Percentiles rank a stretch among this genome's conserved stretches.
Evolutionary conservation across 352 stramenopile species (phyloP).

Genomic region (Pythium aquatile): DNA sequence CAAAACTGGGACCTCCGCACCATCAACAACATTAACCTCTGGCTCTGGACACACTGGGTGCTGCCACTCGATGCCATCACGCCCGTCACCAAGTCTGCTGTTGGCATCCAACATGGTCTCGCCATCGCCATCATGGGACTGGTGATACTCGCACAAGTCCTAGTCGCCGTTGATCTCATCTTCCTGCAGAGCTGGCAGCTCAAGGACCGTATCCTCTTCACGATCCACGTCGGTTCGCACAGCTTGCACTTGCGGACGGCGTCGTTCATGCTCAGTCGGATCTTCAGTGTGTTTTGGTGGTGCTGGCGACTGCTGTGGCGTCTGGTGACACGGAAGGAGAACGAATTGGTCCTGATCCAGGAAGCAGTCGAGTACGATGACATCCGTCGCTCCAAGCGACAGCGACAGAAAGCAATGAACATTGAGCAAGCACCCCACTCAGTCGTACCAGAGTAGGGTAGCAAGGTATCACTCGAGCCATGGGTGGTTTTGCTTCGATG

Average conservation of each 20-base stretch:
- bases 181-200: constrained; percentile 7
- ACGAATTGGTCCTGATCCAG: background rate
- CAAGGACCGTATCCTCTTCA: constrained; percentile 13
- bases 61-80: constrained; percentile 23
- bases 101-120: constrained; percentile 10
- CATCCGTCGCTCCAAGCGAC: background rate
- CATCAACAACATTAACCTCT: constrained; percentile 6
- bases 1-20: constrained; percentile 21
- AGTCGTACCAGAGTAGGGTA: background rate
- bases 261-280: background rate
- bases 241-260: background rate
- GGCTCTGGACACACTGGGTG: constrained; percentile 30
- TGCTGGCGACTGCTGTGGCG: constrained; percentile 1
- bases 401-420: background rate
- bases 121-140: constrained; percentile 1
- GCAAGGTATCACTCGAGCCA: too few relatives aligned
- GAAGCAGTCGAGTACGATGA: background rate
- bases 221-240: background rate
- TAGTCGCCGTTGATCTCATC: constrained; percentile 13
- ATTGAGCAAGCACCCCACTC: background rate
- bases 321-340: background rate
- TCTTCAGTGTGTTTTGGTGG: background rate
- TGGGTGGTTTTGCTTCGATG: background rate
- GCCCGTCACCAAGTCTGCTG: constrained; percentile 1
- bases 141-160: constrained; percentile 8